Evolutionary conservation across 768 basidiomycete species (phyloP).

Genomic region (Grammothele lineata): DNA sequence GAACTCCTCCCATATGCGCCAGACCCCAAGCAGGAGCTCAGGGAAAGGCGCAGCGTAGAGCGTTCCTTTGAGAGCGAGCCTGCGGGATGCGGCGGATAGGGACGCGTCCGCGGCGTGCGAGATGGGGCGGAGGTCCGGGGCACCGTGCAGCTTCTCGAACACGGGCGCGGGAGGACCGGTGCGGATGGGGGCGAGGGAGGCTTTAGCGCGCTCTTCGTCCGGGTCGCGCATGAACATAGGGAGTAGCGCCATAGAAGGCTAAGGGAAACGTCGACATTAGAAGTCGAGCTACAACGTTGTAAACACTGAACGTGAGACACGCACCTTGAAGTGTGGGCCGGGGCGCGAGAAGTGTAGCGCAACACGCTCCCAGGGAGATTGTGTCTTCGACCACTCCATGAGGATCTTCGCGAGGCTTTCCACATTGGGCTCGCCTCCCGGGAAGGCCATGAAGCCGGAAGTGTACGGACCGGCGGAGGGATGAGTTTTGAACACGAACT

Average conservation of each 20-base stretch:
- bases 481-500: conserved; percentile 23
- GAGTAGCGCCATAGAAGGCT: conserved; percentile 16
- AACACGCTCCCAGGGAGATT: conserved; percentile 10
- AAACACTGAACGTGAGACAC: not conserved
- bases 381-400: conserved; percentile 10
- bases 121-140: conserved; percentile 9
- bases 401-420: conserved; percentile 7
- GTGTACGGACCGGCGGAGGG: conserved; percentile 15
- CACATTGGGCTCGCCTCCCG: conserved; percentile 10
- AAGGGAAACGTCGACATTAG: too few species aligned
- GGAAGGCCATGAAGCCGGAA: conserved; percentile 11
- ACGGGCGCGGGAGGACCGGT: conserved; percentile 10
- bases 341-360: conserved; percentile 16
- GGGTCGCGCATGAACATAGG: conserved; percentile 11
- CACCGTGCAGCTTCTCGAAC: conserved; percentile 8
- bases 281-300: too few species aligned
- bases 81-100: too few species aligned
- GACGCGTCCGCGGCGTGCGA: conserved; percentile 19
- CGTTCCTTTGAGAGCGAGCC: too few species aligned
- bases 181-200: conserved; percentile 16
- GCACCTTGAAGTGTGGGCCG: conserved; percentile 16
- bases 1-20: conserved; percentile 16
- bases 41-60: too few species aligned
- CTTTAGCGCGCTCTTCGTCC: conserved; percentile 10
- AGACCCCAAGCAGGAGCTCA: conserved; percentile 8